These are phyloP conservation scores for Cercospora sp. DNA, from an alignment of 2,329 filamentous ascomycete species.

Conservation along the genomic window DNA sequence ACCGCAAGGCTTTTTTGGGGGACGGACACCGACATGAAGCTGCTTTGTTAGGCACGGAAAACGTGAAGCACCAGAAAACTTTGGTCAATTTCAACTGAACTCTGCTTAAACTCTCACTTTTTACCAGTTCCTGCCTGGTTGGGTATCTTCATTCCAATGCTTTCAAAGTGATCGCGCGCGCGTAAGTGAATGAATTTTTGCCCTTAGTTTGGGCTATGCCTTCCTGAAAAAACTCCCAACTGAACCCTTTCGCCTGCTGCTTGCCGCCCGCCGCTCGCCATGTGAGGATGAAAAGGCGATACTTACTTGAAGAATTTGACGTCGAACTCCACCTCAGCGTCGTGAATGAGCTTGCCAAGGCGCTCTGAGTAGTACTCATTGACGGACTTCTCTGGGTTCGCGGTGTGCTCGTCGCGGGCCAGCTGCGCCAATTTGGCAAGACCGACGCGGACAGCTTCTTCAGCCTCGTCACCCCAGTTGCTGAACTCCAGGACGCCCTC, in stretches of 20 bases:
- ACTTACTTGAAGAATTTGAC: conserved; percentile 20
- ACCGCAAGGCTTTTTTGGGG: not conserved
- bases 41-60: not conserved
- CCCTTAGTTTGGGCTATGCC: not conserved
- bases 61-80: not conserved
- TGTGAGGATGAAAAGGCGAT: not conserved
- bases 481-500: conserved; percentile 30
- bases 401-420: conserved; percentile 36
- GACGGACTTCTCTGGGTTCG: conserved; percentile 29
- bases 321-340: conserved; percentile 32
- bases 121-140: not conserved
- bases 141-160: not conserved
- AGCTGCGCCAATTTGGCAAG: conserved; percentile 37
- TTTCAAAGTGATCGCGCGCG: not conserved
- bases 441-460: conserved; percentile 33
- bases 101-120: not conserved
- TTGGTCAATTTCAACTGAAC: not conserved
- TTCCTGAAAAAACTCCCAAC: not conserved
- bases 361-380: conserved; percentile 36
- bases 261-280: not conserved
- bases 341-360: conserved; percentile 31
- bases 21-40: not conserved
- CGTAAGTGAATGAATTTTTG: not conserved
- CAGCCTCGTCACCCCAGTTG: conserved; percentile 37
- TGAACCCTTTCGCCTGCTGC: not conserved